Percentiles rank a stretch among this genome's conserved stretches.
These are phyloP conservation scores for Kodamaea leandrae DNA, from an alignment of 805 yeast species.

Conservation along the genomic window DNA sequence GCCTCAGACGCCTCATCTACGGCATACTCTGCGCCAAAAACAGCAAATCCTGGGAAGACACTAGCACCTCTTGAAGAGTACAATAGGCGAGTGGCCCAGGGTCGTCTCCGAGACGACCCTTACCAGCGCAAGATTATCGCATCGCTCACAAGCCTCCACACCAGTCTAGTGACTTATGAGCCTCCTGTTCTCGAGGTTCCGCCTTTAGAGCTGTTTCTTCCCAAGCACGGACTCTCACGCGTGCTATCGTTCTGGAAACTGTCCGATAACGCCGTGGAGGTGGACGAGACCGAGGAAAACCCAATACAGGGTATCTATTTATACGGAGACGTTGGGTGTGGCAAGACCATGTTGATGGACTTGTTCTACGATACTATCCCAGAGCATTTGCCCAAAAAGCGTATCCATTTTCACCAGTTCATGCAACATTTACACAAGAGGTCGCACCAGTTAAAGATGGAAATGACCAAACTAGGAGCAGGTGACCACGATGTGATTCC, in stretches of 20 bases:
- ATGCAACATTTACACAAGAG: constrained; percentile 93
- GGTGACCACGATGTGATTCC: constrained; percentile 79
- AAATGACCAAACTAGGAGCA: constrained; percentile 19
- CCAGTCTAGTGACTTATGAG: constrained; percentile 48
- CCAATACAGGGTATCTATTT: constrained; percentile 79
- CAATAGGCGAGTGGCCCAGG: constrained; percentile 45
- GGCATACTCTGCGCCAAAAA: background rate
- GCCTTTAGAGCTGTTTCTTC: constrained; percentile 47
- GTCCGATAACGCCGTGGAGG: background rate
- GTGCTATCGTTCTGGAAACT: constrained; percentile 10
- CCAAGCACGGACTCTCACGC: constrained; percentile 37
- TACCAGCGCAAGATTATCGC: constrained; percentile 75
- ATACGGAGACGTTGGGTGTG: constrained; percentile 98
- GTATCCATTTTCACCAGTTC: constrained; percentile 94
- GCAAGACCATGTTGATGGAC: constrained; percentile 98
- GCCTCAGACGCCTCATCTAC: background rate
- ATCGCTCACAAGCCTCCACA: constrained; percentile 59
- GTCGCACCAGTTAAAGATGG: constrained; percentile 64
- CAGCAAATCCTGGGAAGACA: background rate
- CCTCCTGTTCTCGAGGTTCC: constrained; percentile 65
- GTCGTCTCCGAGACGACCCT: constrained; percentile 65
- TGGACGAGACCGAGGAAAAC: constrained; percentile 24
- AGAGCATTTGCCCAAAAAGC: constrained; percentile 63
- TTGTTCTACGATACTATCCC: constrained; percentile 87
- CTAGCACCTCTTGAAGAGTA: constrained; percentile 51